Conservation (phyloP, 1,284 basidiomycete genomes). For the Cystobasidium slooffiae region DNA sequence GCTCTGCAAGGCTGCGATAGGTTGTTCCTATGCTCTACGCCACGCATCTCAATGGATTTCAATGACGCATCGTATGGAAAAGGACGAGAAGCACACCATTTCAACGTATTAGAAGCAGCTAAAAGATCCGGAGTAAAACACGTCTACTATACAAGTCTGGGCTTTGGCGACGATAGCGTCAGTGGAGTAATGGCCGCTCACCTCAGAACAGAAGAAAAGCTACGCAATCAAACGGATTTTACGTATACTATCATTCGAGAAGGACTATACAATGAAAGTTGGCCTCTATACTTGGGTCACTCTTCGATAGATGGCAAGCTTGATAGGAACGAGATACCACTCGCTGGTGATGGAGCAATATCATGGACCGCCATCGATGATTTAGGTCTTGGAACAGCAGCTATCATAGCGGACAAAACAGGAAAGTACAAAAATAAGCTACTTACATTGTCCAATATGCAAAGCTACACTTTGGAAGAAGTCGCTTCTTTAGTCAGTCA, state of each 20-base stretch:
- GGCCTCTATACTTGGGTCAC: conserved; percentile 29
- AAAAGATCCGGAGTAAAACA: conserved; percentile 18
- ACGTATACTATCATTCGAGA: conserved; percentile 31
- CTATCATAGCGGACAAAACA: conserved; percentile 20
- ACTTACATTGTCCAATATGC: conserved; percentile 2
- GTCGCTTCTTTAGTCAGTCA: conserved; percentile 4
- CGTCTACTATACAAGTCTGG: conserved; percentile 22
- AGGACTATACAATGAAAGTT: conserved; percentile 32
- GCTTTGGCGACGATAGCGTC: conserved; percentile 19
- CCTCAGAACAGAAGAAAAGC: conserved; percentile 7
- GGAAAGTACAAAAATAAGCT: conserved; percentile 2
- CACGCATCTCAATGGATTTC: conserved; percentile 27
- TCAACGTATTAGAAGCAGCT: conserved; percentile 21
- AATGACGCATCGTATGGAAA: conserved; percentile 14
- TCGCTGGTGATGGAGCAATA: conserved; percentile 21
- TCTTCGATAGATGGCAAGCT: conserved; percentile 9
- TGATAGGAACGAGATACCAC: conserved; percentile 7
- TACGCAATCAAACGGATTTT: conserved; percentile 20
- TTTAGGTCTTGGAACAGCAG: conserved; percentile 28
- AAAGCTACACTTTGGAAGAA: conserved; percentile 4
- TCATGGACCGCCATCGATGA: conserved; percentile 34
- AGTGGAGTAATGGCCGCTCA: conserved; percentile 29
- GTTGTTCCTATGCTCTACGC: conserved; percentile 19
- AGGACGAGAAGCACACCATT: conserved; percentile 27
- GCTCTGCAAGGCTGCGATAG: conserved; percentile 22